Conservation (phyloP, 2,329 filamentous ascomycete species). For the Rosellinia necatrix region DNA sequence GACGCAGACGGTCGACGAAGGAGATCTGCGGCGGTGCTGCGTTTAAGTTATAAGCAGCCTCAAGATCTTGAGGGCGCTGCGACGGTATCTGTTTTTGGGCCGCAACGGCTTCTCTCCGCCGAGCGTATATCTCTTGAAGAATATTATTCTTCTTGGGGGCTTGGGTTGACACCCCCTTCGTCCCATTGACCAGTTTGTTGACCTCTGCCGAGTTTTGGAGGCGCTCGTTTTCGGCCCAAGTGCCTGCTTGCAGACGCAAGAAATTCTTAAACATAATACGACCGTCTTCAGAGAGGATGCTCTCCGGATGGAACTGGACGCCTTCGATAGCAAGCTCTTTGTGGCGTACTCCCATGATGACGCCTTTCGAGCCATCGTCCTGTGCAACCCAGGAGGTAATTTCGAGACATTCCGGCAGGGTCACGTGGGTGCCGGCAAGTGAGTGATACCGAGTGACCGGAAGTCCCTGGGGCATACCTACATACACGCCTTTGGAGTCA, state of each 20-base stretch:
- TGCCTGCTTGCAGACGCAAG: slow-evolving; percentile 82
- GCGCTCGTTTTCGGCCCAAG: slow-evolving; percentile 80
- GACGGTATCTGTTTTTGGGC: slow-evolving; percentile 86
- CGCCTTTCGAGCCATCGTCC: slow-evolving; percentile 75
- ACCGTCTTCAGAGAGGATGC: slow-evolving; percentile 89
- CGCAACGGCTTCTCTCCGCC: slow-evolving; percentile 74
- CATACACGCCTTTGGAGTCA: slow-evolving; percentile 90
- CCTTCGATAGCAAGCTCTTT: slow-evolving; percentile 91
- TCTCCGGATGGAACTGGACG: slow-evolving; percentile 97
- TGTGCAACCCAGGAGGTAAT: slow-evolving; percentile 87
- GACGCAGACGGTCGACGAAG: slow-evolving; percentile 76
- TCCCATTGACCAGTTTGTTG: slow-evolving; percentile 34
- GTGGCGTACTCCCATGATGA: slow-evolving; percentile 97
- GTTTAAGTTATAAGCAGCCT: slow-evolving; percentile 83
- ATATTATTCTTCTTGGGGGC: slow-evolving; percentile 76
- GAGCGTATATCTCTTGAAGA: slow-evolving; percentile 85
- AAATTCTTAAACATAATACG: slow-evolving; percentile 93
- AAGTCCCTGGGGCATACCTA: slow-evolving; percentile 76
- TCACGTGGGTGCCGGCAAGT: slow-evolving; percentile 86
- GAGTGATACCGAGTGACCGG: slow-evolving; percentile 97
- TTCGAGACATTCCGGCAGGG: slow-evolving; percentile 83
- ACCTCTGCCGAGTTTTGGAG: slow-evolving; percentile 51
- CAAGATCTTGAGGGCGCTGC: slow-evolving; percentile 78
- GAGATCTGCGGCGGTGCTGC: slow-evolving; percentile 82
- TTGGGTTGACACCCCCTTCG: slow-evolving; percentile 36